phyloP scores from a whole-genome alignment of 1,284 basidiomycete species.

The Boletellus deceptivus region DNA sequence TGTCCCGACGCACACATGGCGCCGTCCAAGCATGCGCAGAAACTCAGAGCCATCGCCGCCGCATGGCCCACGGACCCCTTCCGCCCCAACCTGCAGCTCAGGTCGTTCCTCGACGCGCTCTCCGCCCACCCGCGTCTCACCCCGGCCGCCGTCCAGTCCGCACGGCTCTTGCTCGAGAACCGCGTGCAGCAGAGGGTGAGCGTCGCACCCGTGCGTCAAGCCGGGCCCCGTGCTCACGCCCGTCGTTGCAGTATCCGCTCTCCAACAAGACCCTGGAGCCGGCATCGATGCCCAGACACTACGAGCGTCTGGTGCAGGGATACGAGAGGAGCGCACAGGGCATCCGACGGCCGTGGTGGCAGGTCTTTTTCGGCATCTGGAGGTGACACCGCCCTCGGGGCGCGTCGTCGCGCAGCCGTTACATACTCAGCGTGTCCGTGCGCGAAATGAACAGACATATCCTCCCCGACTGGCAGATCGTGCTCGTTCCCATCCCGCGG shows the following conservation, averaged over 20 bases:
- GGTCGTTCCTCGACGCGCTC: constrained; percentile 59
- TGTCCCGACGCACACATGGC: constrained; percentile 16
- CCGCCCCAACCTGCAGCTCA: constrained; percentile 69
- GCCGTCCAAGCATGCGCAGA: constrained; percentile 44
- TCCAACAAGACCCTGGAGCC: constrained; percentile 62
- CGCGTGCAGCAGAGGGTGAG: constrained; percentile 56
- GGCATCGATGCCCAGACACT: constrained; percentile 67
- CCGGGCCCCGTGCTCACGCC: neutral
- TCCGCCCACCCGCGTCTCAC: constrained; percentile 67
- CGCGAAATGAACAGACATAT: constrained; percentile 5
- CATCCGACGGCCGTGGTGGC: constrained; percentile 77
- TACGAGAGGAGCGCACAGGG: constrained; percentile 71
- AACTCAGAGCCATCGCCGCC: constrained; percentile 51
- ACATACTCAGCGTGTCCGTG: neutral
- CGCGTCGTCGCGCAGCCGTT: neutral
- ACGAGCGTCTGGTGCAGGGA: constrained; percentile 66
- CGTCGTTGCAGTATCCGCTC: constrained; percentile 52
- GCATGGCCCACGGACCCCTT: constrained; percentile 69
- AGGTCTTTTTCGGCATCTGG: constrained; percentile 75
- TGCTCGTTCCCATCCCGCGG: neutral
- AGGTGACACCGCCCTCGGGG: constrained; percentile 33
- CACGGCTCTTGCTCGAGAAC: constrained; percentile 52
- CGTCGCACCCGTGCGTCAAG: neutral
- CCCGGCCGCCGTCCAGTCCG: constrained; percentile 53
- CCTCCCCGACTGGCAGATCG: neutral